phyloP scores from a whole-genome alignment of 2,329 filamentous ascomycete species.

The Aspergillus pseudoglaucus region DNA sequence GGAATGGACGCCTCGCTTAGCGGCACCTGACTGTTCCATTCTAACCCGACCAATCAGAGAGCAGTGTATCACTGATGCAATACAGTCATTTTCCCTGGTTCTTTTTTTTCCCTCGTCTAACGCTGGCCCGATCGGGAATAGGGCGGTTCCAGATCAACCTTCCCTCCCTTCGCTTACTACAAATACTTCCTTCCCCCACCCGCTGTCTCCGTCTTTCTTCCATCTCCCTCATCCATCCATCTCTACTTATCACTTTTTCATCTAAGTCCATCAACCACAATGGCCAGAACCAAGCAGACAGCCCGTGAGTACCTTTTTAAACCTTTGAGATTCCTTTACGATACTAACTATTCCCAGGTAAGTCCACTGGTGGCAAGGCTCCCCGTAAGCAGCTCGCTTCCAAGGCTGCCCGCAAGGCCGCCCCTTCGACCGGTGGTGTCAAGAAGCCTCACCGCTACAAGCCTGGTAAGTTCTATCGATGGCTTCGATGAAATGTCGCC shows the following conservation, averaged over 20 bases:
- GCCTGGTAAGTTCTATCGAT: conserved; percentile 59
- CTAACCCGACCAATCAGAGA: neutral
- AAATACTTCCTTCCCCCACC: conserved; percentile 40
- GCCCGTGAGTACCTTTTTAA: conserved; percentile 40
- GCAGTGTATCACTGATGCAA: neutral
- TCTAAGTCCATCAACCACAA: conserved; percentile 30
- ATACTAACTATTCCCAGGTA: conserved; percentile 45
- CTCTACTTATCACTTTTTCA: conserved; percentile 14
- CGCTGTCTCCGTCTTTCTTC: conserved; percentile 30
- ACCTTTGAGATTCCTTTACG: conserved; percentile 6
- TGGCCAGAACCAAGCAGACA: conserved; percentile 50
- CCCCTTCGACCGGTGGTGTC: conserved; percentile 92
- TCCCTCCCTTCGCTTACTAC: conserved; percentile 28
- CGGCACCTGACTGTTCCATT: conserved; percentile 2
- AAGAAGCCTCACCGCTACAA: conserved; percentile 92
- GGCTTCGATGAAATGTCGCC: too few species aligned
- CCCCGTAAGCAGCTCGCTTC: conserved; percentile 94
- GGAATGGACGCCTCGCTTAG: conserved; percentile 28
- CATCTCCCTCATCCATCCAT: conserved; percentile 23
- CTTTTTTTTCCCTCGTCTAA: too few species aligned
- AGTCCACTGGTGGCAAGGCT: conserved; percentile 69
- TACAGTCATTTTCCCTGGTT: too few species aligned
- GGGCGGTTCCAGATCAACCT: conserved; percentile 25
- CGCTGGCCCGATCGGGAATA: too few species aligned
- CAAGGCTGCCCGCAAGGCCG: conserved; percentile 98